Evolutionary conservation across 2,329 filamentous ascomycete genomes (phyloP), one percentile per base, ranked within the genome.

Genomic region (Epichloe coenophiala): DNA sequence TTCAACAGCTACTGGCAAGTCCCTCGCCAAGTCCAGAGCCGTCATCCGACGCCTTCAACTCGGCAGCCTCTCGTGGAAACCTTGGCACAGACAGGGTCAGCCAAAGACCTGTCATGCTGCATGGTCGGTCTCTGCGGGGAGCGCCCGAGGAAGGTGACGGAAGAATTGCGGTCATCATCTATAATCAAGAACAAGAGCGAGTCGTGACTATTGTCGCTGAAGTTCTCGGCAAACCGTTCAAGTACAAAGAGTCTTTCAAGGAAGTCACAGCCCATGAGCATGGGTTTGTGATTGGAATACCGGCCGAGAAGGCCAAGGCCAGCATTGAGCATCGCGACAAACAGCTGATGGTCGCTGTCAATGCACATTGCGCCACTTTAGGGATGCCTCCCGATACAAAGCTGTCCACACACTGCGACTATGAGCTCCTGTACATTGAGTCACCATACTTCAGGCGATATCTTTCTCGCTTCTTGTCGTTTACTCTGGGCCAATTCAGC

Each of bases 371-470:
- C 61, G 80, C 88, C 55, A 80, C 83, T 58, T 72, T 81, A 50
- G 81, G 80, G 31, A 85, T 83, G 70, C 80, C 81, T 17, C 80
- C 83, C n/a, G 80, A 87, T 57, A 64, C 76, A 39, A 65, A 72
- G 44, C 74, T 89, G 23, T 88, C 83, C 15, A 71, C 78, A 27
- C 67, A 76, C 51, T 90, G 85, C 68, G 86, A 93, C 67, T 93
- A 91, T 68, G 88, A 94, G 64, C 93, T 91, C 58, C 74, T 94
- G 19, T 94, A 93, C 68, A 86, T 84, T 3, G 77, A 82, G 55
- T 74, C 76, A 8, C 77, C 83, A 1, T 87, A 86, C 63, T 81
- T 84, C 54, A 80, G 87, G 31, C 77, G 86, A 51, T 86, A 93
- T 61, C 70, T 93, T 43, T 80, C 86, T 9, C 79, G 88, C 38